phyloP scores from a whole-genome alignment of 2,329 filamentous ascomycete genomes.

The Scedosporium minutisporum region DNA sequence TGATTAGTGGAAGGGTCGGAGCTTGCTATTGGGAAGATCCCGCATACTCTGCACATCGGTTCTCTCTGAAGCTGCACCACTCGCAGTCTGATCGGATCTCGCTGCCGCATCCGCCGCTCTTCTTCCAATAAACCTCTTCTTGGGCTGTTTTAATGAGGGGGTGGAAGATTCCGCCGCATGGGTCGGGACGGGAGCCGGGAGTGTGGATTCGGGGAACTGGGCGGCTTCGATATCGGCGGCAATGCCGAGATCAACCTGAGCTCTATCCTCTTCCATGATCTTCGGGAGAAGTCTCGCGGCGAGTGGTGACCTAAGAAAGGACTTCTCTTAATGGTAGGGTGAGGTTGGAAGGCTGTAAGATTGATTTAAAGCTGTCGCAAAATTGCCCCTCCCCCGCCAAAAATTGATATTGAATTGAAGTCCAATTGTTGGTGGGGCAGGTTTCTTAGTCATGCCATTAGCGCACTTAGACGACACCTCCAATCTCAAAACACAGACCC shows the following conservation, averaged over 20 bases:
- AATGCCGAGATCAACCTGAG: slow-evolving; percentile 59
- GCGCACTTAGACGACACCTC: too few species aligned
- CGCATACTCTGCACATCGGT: slow-evolving; percentile 41
- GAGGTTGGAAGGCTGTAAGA: not conserved
- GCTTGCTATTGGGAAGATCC: not conserved
- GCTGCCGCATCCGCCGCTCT: slow-evolving; percentile 53
- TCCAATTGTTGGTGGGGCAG: not conserved
- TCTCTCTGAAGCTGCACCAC: slow-evolving; percentile 19
- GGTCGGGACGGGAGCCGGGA: not conserved
- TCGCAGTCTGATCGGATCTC: slow-evolving; percentile 1
- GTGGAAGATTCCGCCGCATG: not conserved
- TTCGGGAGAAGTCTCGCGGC: not conserved
- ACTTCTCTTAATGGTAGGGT: too few species aligned
- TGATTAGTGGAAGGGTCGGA: not conserved
- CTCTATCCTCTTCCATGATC: slow-evolving; percentile 67
- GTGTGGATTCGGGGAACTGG: slow-evolving; percentile 4
- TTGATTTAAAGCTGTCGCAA: not conserved
- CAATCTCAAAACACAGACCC: too few species aligned
- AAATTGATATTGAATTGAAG: not conserved
- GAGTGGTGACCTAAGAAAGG: not conserved
- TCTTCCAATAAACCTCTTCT: slow-evolving; percentile 84
- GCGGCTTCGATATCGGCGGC: slow-evolving; percentile 52
- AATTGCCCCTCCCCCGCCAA: slow-evolving; percentile 1
- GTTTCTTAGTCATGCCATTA: not conserved
- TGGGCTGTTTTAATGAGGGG: slow-evolving; percentile 58